Evolutionary conservation across 202 grass and related monocot genomes (phyloP).

Genomic region (Panicum hallii): DNA sequence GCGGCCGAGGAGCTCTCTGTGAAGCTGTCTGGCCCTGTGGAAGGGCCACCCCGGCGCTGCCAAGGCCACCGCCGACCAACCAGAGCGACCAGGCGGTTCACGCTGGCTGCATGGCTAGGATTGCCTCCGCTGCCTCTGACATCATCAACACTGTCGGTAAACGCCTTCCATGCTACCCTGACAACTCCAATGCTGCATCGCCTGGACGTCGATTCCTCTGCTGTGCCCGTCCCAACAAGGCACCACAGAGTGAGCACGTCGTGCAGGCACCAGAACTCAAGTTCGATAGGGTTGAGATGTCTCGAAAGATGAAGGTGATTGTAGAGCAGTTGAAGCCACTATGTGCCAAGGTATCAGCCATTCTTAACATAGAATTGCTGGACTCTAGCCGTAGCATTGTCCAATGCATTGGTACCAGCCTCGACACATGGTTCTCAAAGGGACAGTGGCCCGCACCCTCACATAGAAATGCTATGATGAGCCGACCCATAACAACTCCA

Average conservation of each 20-base stretch:
- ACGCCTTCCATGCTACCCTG: constrained; percentile 4
- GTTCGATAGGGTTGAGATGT: neutral
- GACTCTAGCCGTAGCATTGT: neutral
- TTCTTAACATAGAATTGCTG: constrained; percentile 23
- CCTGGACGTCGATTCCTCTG: neutral
- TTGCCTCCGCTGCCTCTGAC: neutral
- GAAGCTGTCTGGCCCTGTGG: too few species aligned
- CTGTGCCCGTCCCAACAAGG: neutral
- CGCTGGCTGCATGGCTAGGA: neutral
- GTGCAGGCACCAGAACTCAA: neutral
- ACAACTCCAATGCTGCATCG: neutral
- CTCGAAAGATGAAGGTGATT: neutral
- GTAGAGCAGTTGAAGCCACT: neutral
- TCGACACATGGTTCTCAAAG: too few species aligned
- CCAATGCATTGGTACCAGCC: neutral
- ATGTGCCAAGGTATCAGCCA: neutral
- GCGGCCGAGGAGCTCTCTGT: too few species aligned
- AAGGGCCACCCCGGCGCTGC: neutral
- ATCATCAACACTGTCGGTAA: neutral
- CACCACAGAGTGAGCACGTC: neutral
- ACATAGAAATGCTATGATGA: too few species aligned
- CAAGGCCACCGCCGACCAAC: neutral
- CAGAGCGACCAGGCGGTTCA: too few species aligned
- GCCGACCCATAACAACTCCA: neutral
- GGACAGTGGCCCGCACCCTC: too few species aligned